phyloP scores from a whole-genome alignment of 345 rosid species.

The Lumnitzera littorea region DNA sequence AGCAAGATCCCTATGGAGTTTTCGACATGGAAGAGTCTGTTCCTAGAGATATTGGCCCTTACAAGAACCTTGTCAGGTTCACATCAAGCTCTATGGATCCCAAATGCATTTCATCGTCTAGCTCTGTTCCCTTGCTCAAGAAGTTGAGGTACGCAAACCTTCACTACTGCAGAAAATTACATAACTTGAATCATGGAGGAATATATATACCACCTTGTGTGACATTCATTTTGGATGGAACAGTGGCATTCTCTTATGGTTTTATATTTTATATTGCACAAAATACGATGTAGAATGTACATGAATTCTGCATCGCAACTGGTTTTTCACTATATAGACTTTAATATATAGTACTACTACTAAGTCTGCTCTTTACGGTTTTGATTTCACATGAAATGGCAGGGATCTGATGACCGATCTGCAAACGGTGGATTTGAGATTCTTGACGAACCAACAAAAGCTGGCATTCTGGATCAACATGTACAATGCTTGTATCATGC shows the following conservation, averaged over 20 bases:
- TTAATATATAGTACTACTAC: no score
- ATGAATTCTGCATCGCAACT: no score
- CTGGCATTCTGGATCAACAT: slow-evolving; percentile 98
- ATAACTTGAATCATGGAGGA: no score
- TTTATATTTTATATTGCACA: no score
- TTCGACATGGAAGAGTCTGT: slow-evolving; percentile 68
- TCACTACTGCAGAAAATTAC: no score
- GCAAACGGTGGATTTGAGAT: slow-evolving; percentile 57
- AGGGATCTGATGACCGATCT: slow-evolving; percentile 75
- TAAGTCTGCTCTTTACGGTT: slow-evolving; percentile 2
- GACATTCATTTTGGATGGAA: no score
- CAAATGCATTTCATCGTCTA: slow-evolving; percentile 77
- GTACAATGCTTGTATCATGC: slow-evolving; percentile 97
- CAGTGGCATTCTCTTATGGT: no score
- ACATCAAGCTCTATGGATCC: slow-evolving; percentile 71
- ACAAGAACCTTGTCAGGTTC: slow-evolving; percentile 82
- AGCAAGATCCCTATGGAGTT: slow-evolving; percentile 82
- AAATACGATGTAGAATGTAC: no score
- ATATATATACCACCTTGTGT: no score
- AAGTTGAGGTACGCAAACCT: slow-evolving; percentile 51
- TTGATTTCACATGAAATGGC: slow-evolving; percentile 1
- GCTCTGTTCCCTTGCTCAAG: slow-evolving; percentile 56
- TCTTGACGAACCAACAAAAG: slow-evolving; percentile 65
- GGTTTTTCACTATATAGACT: background rate
- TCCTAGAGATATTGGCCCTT: slow-evolving; percentile 84